Conservation (phyloP, 768 basidiomycete genomes). For the Mycena sanguinolenta region DNA sequence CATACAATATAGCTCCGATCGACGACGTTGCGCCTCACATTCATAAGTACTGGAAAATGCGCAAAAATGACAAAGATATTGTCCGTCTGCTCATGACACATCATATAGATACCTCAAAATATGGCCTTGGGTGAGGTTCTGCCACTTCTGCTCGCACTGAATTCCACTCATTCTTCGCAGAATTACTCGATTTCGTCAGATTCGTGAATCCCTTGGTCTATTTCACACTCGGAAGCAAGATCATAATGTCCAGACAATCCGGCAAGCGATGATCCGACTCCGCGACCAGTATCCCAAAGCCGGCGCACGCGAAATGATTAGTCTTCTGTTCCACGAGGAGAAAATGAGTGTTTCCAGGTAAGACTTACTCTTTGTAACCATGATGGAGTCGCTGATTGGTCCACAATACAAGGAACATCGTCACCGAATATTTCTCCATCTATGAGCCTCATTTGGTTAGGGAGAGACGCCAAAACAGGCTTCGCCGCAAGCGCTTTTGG, state of each 20-base stretch:
- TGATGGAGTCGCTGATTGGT: not conserved
- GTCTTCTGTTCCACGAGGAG: slow-evolving; percentile 40
- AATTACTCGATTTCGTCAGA: slow-evolving; percentile 31
- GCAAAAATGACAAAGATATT: slow-evolving; percentile 44
- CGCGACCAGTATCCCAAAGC: slow-evolving; percentile 41
- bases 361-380: not conserved
- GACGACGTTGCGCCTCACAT: slow-evolving; percentile 7
- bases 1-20: not conserved
- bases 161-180: not conserved
- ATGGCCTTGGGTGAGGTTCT: not conserved
- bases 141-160: not conserved
- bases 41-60: slow-evolving; percentile 39
- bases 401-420: slow-evolving; percentile 8
- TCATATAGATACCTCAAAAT: slow-evolving; percentile 27
- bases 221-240: slow-evolving; percentile 35
- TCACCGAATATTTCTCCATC: not conserved
- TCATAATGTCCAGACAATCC: slow-evolving; percentile 42
- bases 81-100: slow-evolving; percentile 34
- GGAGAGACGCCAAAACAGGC: slow-evolving; percentile 6
- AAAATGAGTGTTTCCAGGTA: slow-evolving; percentile 44
- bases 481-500: slow-evolving; percentile 8
- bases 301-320: slow-evolving; percentile 43
- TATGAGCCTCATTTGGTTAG: slow-evolving; percentile 35
- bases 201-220: slow-evolving; percentile 38
- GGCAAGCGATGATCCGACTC: slow-evolving; percentile 33